Conservation (phyloP, 176 grass and related monocot genomes). For the Oryza meyeriana region DNA sequence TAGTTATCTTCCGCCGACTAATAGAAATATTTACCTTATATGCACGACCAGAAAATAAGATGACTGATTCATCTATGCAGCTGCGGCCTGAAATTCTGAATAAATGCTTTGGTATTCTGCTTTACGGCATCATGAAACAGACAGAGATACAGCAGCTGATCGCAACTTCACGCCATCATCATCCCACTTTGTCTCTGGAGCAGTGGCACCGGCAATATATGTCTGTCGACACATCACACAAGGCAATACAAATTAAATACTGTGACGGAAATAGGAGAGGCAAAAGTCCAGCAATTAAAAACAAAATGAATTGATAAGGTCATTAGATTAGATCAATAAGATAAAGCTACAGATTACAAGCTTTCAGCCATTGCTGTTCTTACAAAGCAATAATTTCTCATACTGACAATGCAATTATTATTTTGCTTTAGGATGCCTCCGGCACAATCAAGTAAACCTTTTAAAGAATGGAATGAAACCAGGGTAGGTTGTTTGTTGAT, state of each 20-base stretch:
- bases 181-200: slow-evolving; percentile 80
- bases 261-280: slow-evolving; percentile 6
- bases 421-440: neutral
- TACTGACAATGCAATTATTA: neutral
- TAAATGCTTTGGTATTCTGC: neutral
- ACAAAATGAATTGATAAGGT: neutral
- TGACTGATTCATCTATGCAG: neutral
- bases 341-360: neutral
- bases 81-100: slow-evolving; percentile 2
- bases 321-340: slow-evolving; percentile 3
- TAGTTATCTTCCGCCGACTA: neutral
- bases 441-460: neutral
- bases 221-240: slow-evolving; percentile 48
- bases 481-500: neutral
- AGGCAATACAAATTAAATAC: slow-evolving; percentile 2
- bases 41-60: neutral
- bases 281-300: neutral
- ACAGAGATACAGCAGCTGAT: slow-evolving; percentile 81
- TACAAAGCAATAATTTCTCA: neutral
- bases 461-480: neutral
- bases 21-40: slow-evolving; percentile 10
- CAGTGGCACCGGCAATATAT: slow-evolving; percentile 72
- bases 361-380: neutral
- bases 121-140: slow-evolving; percentile 41
- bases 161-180: slow-evolving; percentile 73